Evolutionary conservation across 164 flowering plant genomes (phyloP).

Genomic region (Sedum album): DNA sequence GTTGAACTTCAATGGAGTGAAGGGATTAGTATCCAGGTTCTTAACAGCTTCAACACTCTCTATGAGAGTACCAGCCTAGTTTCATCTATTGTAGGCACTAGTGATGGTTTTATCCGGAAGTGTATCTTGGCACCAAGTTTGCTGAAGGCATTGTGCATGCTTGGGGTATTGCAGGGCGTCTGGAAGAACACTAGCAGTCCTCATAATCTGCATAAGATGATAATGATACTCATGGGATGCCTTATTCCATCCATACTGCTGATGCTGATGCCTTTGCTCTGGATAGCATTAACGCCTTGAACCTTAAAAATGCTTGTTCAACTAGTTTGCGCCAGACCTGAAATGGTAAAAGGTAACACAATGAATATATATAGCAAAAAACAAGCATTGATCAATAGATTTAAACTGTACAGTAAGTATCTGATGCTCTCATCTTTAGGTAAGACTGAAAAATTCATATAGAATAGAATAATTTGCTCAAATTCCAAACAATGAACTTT

Average conservation of each 20-base stretch:
- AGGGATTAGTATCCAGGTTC: too few species aligned
- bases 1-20: slow-evolving; percentile 30
- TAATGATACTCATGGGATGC: slow-evolving; percentile 20
- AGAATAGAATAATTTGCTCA: not conserved
- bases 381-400: not conserved
- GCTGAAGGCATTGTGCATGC: slow-evolving; percentile 20
- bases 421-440: not conserved
- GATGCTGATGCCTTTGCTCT: not conserved
- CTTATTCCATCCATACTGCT: slow-evolving; percentile 12
- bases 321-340: not conserved
- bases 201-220: slow-evolving; percentile 19
- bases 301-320: not conserved
- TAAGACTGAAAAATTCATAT: too few species aligned
- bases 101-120: slow-evolving; percentile 11
- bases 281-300: not conserved
- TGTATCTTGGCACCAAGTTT: slow-evolving; percentile 9
- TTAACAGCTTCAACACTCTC: slow-evolving; percentile 17
- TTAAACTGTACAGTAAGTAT: not conserved
- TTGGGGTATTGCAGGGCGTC: slow-evolving; percentile 24
- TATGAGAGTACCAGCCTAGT: slow-evolving; percentile 5
- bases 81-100: not conserved
- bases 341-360: not conserved
- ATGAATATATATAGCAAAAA: not conserved
- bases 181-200: slow-evolving; percentile 15
- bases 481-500: not conserved